phyloP scores from a whole-genome alignment of 2,329 filamentous ascomycete genomes.

The Ophiostoma sp. region DNA sequence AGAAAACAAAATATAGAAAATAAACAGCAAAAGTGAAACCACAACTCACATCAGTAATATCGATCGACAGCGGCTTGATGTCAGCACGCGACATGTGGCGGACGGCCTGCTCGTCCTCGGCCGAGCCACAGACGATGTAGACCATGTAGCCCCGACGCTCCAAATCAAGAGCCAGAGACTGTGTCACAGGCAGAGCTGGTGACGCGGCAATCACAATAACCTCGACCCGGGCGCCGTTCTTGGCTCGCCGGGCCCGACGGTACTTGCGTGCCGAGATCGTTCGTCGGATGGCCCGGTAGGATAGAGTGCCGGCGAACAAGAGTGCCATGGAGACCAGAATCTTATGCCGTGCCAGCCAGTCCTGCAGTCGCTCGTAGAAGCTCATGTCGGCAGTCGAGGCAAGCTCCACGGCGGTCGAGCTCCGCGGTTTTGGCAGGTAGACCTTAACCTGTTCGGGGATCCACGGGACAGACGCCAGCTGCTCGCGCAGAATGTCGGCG shows the following conservation, averaged over 20 bases:
- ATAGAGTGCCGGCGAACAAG: constrained; percentile 67
- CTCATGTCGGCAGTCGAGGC: constrained; percentile 36
- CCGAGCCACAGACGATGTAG: constrained; percentile 81
- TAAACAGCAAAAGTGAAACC: background rate
- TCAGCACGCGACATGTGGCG: constrained; percentile 76
- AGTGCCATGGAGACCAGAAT: constrained; percentile 70
- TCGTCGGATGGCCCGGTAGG: constrained; percentile 53
- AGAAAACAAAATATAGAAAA: background rate
- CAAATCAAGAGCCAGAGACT: constrained; percentile 79
- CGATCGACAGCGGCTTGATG: constrained; percentile 77
- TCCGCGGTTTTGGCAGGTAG: constrained; percentile 52
- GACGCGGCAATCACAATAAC: constrained; percentile 88
- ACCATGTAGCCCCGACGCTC: constrained; percentile 92
- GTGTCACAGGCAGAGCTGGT: constrained; percentile 78
- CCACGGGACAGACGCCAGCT: constrained; percentile 68
- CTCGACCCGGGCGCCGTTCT: constrained; percentile 82
- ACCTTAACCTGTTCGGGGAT: constrained; percentile 68
- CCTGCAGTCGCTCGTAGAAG: constrained; percentile 56
- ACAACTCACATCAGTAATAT: constrained; percentile 71
- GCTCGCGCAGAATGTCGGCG: constrained; percentile 68
- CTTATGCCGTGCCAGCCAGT: constrained; percentile 73
- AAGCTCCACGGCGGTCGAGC: constrained; percentile 39
- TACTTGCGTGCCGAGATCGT: constrained; percentile 62
- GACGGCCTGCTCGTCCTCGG: constrained; percentile 80
- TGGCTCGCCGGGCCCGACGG: constrained; percentile 74